Evolutionary conservation across 164 flowering plant species (phyloP), one percentile per base, ranked within the genome.

Genomic region (Sedum album): DNA sequence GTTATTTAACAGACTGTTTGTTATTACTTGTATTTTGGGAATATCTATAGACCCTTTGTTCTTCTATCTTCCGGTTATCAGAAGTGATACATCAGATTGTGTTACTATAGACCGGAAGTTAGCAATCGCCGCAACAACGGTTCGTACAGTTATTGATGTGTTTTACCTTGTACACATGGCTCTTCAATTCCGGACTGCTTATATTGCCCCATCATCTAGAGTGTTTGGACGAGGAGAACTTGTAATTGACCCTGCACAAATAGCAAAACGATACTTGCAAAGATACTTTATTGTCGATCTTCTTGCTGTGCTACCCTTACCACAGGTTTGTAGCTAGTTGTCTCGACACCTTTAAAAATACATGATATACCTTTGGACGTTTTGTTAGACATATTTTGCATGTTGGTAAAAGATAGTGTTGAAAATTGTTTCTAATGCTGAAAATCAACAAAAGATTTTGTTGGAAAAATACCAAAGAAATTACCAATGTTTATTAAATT

Each of bases 141-240:
- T 93, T 69, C 85, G 98, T 66, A 84, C 93, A 13, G 23, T 86
- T 41, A 65, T 86, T 62, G 98, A 93, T 83, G 88, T 73, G 66
- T 90, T 93, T 79, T 93, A 90, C 77, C 83, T 90, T 48, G 76
- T 90, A 72, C 97, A 76, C 84, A 92, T 95, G 89, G 83, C 78
- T 76, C 87, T 95, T 48, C 97, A 90, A 69, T 95, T 92, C 70
- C 89, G 96, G 26, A 95, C 97, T 28, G 99, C 97, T 67, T 95
- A 82, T 72, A 90, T 95, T 80, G 99, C 99, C 35, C 99, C 97
- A 55, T 87, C 97, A 60, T 95, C 99, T 74, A 87, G 97, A 69
- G 99, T 92, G 49, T 95, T 95, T 79, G 99, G 99, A 57, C 83
- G 97, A 60, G 99, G 99, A 72, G 99, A 88, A 82, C 99, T 95